Conservation (phyloP, 768 basidiomycete species). For the Phlebiopsis flavidoalba region DNA sequence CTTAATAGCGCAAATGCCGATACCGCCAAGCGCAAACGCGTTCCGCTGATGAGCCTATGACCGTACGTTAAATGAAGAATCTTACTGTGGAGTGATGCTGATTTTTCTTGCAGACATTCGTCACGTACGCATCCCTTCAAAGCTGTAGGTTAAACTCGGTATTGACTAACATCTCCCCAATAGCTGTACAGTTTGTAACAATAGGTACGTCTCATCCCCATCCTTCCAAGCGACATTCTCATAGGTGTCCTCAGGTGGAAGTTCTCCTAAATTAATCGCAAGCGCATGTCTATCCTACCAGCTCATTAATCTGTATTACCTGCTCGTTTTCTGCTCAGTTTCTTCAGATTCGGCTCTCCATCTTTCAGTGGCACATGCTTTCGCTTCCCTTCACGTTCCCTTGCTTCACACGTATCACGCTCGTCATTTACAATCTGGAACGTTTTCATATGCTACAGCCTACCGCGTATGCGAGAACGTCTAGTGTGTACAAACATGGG, state of each 20-base stretch:
- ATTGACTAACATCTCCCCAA: not conserved
- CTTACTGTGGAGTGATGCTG: not conserved
- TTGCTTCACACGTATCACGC: no score
- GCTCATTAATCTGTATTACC: not conserved
- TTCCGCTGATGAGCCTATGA: slow-evolving; percentile 99
- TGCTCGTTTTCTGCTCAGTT: not conserved
- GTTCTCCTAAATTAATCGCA: slow-evolving; percentile 41
- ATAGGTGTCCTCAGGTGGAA: slow-evolving; percentile 43
- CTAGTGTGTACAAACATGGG: no score
- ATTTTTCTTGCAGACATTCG: slow-evolving; percentile 60
- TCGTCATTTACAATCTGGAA: no score
- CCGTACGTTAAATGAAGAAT: slow-evolving; percentile 43
- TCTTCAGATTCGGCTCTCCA: not conserved
- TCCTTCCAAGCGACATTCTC: not conserved
- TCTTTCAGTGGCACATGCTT: not conserved
- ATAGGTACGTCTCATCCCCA: slow-evolving; percentile 34
- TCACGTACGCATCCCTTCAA: slow-evolving; percentile 52
- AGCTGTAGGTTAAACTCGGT: not conserved
- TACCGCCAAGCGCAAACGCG: slow-evolving; percentile 97
- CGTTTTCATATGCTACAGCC: no score
- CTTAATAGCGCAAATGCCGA: slow-evolving; percentile 66
- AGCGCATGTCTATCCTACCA: not conserved
- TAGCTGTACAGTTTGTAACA: slow-evolving; percentile 65
- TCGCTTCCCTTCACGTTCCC: no score
- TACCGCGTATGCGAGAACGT: no score